Evolutionary conservation across 2,329 filamentous ascomycete genomes (phyloP), one percentile per base, ranked within the genome.

Genomic region (Botryotinia globosa): DNA sequence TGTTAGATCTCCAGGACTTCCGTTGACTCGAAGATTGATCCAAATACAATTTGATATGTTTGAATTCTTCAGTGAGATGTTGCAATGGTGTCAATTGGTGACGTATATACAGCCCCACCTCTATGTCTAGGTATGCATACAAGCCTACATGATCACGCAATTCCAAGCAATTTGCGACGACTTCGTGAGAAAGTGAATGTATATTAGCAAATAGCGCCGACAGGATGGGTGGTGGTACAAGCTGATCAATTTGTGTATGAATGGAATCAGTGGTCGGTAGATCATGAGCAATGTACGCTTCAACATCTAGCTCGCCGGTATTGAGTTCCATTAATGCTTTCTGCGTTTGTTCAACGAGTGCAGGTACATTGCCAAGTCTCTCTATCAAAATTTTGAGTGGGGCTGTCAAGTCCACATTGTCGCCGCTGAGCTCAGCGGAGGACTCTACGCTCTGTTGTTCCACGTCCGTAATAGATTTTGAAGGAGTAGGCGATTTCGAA

Each of bases 181-280:
- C n/a, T 56, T 67, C 18, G 39, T 42, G 48, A 42, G 48, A 56
- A 42, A 67, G 10, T 32, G 34, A 56, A 3, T 34, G 25, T 6
- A 67, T 22, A 42, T 3, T 67, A 37, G 29, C 39, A 34, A 18
- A 51, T 16, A 67, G 34, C 25, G 34, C 45, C 1, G 25, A 67
- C 1, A 67, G 25, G 22, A 67, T 29, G n/a, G 34, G n/a, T 22
- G 64, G 72, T 44, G 73, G 34, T 6, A 56, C n/a, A 10, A 71
- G 32, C 25, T 22, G 59, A 56, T 64, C 45, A 54, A 71, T 29
- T 42, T 29, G 25, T 32, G 16, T 8, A 37, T 39, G 4, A 4
- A 56, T 67, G 34, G 25, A 56, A 14, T 29, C 5, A 3, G 56
- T 18, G 22, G 20, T 20, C 54, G 64, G 34, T 1, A 56, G 12